Evolutionary conservation across 2,329 filamentous ascomycete genomes (phyloP).

Genomic region (Colletotrichum shisoi): DNA sequence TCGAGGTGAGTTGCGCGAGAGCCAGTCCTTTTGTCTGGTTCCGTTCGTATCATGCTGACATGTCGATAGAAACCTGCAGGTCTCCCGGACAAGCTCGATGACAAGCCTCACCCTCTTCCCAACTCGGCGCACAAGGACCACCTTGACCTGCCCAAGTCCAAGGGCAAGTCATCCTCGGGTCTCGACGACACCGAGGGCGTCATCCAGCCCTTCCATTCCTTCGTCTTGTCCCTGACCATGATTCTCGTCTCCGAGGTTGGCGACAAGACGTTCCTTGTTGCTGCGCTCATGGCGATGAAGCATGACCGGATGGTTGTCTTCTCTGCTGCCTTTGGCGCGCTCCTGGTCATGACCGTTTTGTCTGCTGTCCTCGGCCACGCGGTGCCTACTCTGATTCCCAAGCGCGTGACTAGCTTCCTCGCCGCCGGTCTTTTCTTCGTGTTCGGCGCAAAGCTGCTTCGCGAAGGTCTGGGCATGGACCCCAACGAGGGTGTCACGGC

Average conservation of each 20-base stretch:
- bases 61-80: conserved; percentile 75
- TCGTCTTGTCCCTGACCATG: conserved; percentile 92
- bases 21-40: neutral
- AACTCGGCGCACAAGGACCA: conserved; percentile 71
- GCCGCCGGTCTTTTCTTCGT: conserved; percentile 86
- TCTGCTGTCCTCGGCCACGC: conserved; percentile 93
- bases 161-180: conserved; percentile 45
- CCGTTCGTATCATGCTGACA: conserved; percentile 13
- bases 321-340: conserved; percentile 88
- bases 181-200: conserved; percentile 64
- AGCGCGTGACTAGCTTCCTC: conserved; percentile 87
- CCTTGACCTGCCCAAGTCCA: conserved; percentile 57
- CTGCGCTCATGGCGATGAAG: conserved; percentile 98
- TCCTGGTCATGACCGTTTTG: conserved; percentile 93
- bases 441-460: conserved; percentile 84
- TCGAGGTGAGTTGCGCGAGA: conserved; percentile 62
- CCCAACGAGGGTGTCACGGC: conserved; percentile 90
- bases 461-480: conserved; percentile 88
- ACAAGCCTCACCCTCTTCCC: conserved; percentile 74
- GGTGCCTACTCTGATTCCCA: conserved; percentile 87
- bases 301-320: conserved; percentile 94
- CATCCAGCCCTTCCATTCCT: conserved; percentile 85
- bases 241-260: conserved; percentile 96
- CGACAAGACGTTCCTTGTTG: conserved; percentile 98
- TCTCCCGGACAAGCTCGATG: conserved; percentile 79